These are phyloP conservation scores for Zopfia rhizophila DNA, from an alignment of 2,329 filamentous ascomycete species.

Conservation along the genomic window DNA sequence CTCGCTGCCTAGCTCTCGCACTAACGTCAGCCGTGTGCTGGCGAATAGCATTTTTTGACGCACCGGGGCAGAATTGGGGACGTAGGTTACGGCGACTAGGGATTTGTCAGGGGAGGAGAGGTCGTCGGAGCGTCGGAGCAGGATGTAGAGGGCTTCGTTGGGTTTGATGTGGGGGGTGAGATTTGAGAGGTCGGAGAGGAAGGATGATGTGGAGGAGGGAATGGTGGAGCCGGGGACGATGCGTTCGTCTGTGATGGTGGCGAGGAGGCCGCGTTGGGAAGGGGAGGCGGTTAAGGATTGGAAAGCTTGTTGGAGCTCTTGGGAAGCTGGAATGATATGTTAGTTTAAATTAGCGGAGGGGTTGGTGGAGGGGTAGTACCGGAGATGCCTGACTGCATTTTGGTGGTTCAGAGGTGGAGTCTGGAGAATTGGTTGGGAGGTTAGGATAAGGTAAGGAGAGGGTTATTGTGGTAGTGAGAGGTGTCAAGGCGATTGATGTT, in stretches of 20 bases:
- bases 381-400: constrained; percentile 83
- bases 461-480: not conserved
- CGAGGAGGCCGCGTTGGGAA: constrained; percentile 74
- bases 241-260: constrained; percentile 73
- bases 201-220: constrained; percentile 62
- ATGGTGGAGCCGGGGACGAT: constrained; percentile 71
- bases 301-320: constrained; percentile 81
- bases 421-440: not conserved
- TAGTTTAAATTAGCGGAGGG: constrained; percentile 15
- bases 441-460: no score
- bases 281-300: constrained; percentile 71
- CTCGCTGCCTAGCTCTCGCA: constrained; percentile 80
- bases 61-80: constrained; percentile 81
- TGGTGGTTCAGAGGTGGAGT: no score
- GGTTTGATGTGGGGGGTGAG: constrained; percentile 72
- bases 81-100: constrained; percentile 77
- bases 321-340: constrained; percentile 64
- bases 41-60: constrained; percentile 90
- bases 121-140: constrained; percentile 74
- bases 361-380: constrained; percentile 57
- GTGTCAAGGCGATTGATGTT: not conserved
- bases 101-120: constrained; percentile 50
- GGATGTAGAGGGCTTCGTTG: constrained; percentile 76
- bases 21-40: constrained; percentile 77
- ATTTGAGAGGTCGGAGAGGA: constrained; percentile 71